These are phyloP conservation scores for Beta macrorhiza DNA, from an alignment of 179 eudicot genomes.

Conservation along the genomic window DNA sequence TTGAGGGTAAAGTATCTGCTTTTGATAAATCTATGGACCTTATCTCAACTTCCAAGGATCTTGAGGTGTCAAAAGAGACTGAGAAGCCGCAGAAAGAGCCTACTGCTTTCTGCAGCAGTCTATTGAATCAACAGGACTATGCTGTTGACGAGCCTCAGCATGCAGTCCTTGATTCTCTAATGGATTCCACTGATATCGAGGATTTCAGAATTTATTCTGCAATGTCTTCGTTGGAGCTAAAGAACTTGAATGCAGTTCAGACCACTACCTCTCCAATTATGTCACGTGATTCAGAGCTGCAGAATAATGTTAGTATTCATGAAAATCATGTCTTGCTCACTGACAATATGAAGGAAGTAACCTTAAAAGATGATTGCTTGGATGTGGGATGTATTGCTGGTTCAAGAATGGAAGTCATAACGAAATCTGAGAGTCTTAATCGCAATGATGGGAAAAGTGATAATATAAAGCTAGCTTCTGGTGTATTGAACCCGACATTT, in stretches of 20 bases:
- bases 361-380: conserved; percentile 25
- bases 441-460: conserved; percentile 8
- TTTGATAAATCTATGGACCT: conserved; percentile 19
- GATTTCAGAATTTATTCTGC: conserved; percentile 20
- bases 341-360: conserved; percentile 12
- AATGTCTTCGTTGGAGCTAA: conserved; percentile 21
- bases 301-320: conserved; percentile 21
- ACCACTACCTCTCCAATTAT: conserved; percentile 25
- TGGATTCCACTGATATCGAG: conserved; percentile 23
- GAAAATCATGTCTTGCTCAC: conserved; percentile 23
- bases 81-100: conserved; percentile 21
- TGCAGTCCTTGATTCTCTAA: conserved; percentile 23
- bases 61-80: conserved; percentile 25
- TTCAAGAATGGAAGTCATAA: conserved; percentile 29
- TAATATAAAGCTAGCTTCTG: conserved; percentile 23
- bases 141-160: conserved; percentile 24
- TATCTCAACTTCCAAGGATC: conserved; percentile 26
- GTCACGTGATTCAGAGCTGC: conserved; percentile 21
- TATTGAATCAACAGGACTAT: conserved; percentile 11
- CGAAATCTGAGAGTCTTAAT: conserved; percentile 22
- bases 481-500: conserved; percentile 23
- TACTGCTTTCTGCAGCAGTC: conserved; percentile 14
- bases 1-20: conserved; percentile 20
- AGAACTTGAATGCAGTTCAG: conserved; percentile 26
- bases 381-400: conserved; percentile 14